Evolutionary conservation across 768 basidiomycete genomes (phyloP).

Genomic region (Rubroboletus pulcherrimus): DNA sequence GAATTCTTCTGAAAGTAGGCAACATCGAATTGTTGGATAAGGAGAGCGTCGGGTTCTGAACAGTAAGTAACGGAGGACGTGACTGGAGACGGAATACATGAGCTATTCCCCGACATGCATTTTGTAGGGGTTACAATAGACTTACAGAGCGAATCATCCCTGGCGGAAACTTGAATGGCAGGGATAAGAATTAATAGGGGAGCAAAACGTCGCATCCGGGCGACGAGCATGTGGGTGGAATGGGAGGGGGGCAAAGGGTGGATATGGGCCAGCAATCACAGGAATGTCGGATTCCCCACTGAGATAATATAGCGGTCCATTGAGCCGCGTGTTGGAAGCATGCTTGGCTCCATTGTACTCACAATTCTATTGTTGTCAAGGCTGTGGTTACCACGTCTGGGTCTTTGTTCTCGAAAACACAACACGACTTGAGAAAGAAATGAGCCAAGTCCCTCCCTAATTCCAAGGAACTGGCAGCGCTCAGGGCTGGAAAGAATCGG

Average conservation of each 20-base stretch:
- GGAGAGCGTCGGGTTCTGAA: slow-evolving; percentile 71
- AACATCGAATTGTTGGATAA: slow-evolving; percentile 75
- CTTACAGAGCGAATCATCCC: slow-evolving; percentile 60
- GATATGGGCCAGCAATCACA: slow-evolving; percentile 30
- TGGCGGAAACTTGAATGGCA: slow-evolving; percentile 41
- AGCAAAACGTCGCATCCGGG: slow-evolving; percentile 65
- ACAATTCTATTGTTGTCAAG: slow-evolving; percentile 30
- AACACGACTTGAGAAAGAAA: background rate
- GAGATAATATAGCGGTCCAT: slow-evolving; percentile 22
- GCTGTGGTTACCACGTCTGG: slow-evolving; percentile 20
- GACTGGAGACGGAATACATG: slow-evolving; percentile 39
- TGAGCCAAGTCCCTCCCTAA: background rate
- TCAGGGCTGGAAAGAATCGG: background rate
- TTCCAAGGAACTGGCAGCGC: background rate
- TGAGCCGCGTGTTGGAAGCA: slow-evolving; percentile 28
- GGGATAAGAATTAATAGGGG: slow-evolving; percentile 39
- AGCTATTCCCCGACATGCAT: background rate
- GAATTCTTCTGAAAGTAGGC: slow-evolving; percentile 66
- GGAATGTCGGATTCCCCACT: slow-evolving; percentile 8
- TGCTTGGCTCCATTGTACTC: slow-evolving; percentile 32
- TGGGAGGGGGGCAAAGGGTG: slow-evolving; percentile 9
- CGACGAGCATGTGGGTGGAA: slow-evolving; percentile 57
- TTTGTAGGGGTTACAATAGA: slow-evolving; percentile 16
- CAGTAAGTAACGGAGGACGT: slow-evolving; percentile 90
- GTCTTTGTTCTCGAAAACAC: slow-evolving; percentile 21